Percentiles rank a stretch among this genome's conserved stretches.
These are phyloP conservation scores for Viola pubescens DNA, from an alignment of 441 rosid species.

Conservation along the genomic window DNA sequence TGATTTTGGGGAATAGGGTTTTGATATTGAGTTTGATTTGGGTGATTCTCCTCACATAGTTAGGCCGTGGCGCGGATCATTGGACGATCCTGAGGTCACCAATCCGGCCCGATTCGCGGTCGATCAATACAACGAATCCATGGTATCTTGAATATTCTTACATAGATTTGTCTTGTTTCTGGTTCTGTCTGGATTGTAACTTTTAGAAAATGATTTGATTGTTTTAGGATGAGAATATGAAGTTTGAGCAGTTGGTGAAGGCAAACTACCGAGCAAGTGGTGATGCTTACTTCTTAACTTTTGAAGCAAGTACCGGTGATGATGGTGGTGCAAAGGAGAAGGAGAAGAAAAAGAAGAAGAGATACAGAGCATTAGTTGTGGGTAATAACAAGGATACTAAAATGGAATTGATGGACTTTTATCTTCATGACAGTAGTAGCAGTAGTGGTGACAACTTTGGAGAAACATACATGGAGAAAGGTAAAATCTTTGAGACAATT, in stretches of 20 bases:
- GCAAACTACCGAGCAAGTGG: background rate
- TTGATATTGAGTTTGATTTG: background rate
- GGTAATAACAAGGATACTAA: background rate
- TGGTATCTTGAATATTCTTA: background rate
- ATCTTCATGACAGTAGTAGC: background rate
- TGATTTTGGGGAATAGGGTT: background rate
- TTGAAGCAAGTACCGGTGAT: background rate
- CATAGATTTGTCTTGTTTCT: background rate
- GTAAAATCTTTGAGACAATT: no score
- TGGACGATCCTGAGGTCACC: background rate
- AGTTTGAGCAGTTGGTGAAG: background rate
- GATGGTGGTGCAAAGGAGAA: background rate
- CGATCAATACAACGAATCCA: background rate
- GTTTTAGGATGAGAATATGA: background rate
- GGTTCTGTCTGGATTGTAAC: background rate
- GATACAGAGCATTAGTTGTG: background rate
- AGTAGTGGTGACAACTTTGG: no score
- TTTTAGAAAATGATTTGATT: no score
- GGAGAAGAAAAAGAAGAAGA: background rate
- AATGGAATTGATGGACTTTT: background rate
- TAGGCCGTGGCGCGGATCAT: background rate
- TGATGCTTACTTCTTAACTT: background rate
- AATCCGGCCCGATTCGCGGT: background rate
- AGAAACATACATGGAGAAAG: no score
- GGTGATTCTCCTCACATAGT: background rate